phyloP scores from a whole-genome alignment of 257 asterid species.

The Nicotiana paniculata region DNA sequence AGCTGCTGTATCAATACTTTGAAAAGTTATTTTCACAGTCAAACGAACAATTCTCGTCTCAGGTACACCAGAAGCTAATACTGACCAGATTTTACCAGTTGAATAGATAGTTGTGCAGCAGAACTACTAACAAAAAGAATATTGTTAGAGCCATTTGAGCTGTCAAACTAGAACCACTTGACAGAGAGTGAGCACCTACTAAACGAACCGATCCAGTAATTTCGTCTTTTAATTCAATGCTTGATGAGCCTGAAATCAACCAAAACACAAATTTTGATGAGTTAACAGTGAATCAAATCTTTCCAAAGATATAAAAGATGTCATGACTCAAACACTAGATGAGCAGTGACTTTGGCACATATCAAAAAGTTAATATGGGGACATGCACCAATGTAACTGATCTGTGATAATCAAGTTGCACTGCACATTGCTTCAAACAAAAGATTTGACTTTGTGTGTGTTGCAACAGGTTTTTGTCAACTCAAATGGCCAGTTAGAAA shows the following conservation, averaged over 20 bases:
- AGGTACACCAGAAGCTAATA: not conserved
- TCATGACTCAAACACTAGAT: not conserved
- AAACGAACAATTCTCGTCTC: not conserved
- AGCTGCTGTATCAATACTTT: not conserved
- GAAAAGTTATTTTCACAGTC: not conserved
- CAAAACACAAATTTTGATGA: not conserved
- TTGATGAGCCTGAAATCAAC: slow-evolving; percentile 73
- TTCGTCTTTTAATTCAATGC: slow-evolving; percentile 85
- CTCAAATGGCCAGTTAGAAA: not conserved
- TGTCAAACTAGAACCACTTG: slow-evolving; percentile 29
- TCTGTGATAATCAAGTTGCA: not conserved
- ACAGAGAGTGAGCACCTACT: slow-evolving; percentile 87
- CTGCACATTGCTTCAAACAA: not conserved
- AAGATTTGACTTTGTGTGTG: not conserved
- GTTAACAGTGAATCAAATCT: not conserved
- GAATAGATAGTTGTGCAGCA: slow-evolving; percentile 32
- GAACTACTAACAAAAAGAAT: slow-evolving; percentile 31
- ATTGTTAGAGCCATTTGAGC: slow-evolving; percentile 12
- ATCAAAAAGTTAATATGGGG: too few relatives aligned
- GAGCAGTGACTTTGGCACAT: not conserved
- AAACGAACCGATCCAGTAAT: slow-evolving; percentile 89
- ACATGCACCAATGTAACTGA: not conserved
- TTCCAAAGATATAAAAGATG: not conserved
- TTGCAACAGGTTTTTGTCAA: not conserved
- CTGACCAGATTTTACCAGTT: slow-evolving; percentile 13